phyloP scores from a whole-genome alignment of 1,284 basidiomycete species.

The Moniliella sp. region DNA sequence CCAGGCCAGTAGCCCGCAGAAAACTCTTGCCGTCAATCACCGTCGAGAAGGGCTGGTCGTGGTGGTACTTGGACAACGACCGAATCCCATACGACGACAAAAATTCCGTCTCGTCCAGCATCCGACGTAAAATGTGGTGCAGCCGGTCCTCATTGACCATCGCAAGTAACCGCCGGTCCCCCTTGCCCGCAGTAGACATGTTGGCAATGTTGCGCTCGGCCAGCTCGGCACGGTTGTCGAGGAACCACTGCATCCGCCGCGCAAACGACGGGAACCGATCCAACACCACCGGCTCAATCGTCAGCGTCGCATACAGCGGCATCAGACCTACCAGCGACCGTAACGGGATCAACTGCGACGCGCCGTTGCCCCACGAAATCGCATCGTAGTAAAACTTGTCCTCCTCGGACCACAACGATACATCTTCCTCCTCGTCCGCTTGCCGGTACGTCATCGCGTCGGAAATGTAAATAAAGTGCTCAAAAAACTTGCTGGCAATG shows the following conservation, averaged over 20 bases:
- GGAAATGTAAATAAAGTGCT: slow-evolving; percentile 38
- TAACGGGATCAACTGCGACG: slow-evolving; percentile 62
- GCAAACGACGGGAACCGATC: slow-evolving; percentile 86
- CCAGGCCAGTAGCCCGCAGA: slow-evolving; percentile 93
- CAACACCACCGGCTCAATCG: slow-evolving; percentile 67
- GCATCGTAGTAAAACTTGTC: slow-evolving; percentile 97
- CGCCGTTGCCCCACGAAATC: slow-evolving; percentile 53
- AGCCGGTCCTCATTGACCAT: slow-evolving; percentile 76
- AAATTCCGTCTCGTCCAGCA: slow-evolving; percentile 70
- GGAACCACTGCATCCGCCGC: slow-evolving; percentile 94
- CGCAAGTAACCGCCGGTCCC: slow-evolving; percentile 66
- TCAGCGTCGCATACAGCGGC: slow-evolving; percentile 77
- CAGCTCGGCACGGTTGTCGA: slow-evolving; percentile 69
- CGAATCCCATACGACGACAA: slow-evolving; percentile 79
- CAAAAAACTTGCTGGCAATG: slow-evolving; percentile 95
- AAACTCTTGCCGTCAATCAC: slow-evolving; percentile 74
- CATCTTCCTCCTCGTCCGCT: slow-evolving; percentile 43
- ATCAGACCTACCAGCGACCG: slow-evolving; percentile 83
- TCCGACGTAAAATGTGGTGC: slow-evolving; percentile 68
- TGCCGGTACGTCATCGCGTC: slow-evolving; percentile 70
- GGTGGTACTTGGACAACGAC: slow-evolving; percentile 62
- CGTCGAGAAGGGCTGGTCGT: slow-evolving; percentile 82
- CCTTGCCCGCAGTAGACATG: slow-evolving; percentile 42
- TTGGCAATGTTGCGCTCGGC: slow-evolving; percentile 84
- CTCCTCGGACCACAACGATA: slow-evolving; percentile 77